Evolutionary conservation across 2,329 filamentous ascomycete genomes (phyloP).

Genomic region (Biscogniauxia marginata): DNA sequence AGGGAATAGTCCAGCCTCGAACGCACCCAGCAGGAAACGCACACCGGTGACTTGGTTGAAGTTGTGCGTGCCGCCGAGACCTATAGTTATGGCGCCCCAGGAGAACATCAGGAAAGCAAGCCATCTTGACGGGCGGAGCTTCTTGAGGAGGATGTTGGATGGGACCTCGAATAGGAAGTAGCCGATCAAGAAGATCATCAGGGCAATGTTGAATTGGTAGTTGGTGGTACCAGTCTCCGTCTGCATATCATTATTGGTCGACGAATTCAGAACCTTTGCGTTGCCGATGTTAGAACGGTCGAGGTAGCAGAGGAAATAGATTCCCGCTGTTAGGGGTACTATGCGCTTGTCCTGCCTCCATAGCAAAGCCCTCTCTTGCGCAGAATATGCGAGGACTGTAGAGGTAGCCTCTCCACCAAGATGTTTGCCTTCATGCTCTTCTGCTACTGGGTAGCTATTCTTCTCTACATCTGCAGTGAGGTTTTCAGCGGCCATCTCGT

Average conservation of each 20-base stretch:
- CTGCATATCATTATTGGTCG: conserved; percentile 36
- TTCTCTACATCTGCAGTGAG: conserved; percentile 25
- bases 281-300: conserved; percentile 54
- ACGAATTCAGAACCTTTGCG: conserved; percentile 38
- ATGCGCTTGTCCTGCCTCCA: conserved; percentile 52
- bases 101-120: conserved; percentile 63
- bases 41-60: conserved; percentile 65
- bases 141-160: conserved; percentile 65
- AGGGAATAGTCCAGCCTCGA: conserved; percentile 71
- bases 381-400: conserved; percentile 9
- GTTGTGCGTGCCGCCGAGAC: conserved; percentile 61
- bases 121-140: conserved; percentile 61
- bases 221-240: conserved; percentile 31
- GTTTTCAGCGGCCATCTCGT: conserved; percentile 22
- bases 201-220: conserved; percentile 35
- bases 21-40: conserved; percentile 65
- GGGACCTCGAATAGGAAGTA: conserved; percentile 60
- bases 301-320: conserved; percentile 58
- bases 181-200: conserved; percentile 37
- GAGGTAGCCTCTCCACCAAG: conserved; percentile 10
- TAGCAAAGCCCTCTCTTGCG: conserved; percentile 24
- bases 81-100: conserved; percentile 68
- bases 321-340: conserved; percentile 50
- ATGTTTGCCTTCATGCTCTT: conserved; percentile 19
- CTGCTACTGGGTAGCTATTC: conserved; percentile 16